phyloP scores from a whole-genome alignment of 768 basidiomycete species.

The Russula ochroleuca region DNA sequence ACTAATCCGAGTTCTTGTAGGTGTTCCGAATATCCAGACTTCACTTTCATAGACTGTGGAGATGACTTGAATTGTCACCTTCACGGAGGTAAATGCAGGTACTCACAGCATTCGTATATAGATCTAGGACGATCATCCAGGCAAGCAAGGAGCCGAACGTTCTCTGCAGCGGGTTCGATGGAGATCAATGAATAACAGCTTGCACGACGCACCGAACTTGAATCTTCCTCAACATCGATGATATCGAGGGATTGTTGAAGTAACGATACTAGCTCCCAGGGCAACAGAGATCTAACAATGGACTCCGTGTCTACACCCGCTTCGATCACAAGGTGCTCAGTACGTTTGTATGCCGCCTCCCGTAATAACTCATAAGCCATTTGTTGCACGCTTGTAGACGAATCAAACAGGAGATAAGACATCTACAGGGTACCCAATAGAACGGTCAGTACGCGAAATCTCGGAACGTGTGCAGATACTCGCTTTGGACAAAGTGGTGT shows the following conservation, averaged over 20 bases:
- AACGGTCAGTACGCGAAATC: not conserved
- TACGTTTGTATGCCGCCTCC: constrained; percentile 65
- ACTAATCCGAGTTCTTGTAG: constrained; percentile 69
- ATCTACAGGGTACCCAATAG: constrained; percentile 46
- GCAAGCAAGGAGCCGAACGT: constrained; percentile 68
- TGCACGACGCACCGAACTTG: constrained; percentile 28
- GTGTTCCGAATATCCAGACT: constrained; percentile 82
- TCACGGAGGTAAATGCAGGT: not conserved
- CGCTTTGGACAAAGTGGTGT: constrained; percentile 62
- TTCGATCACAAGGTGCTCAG: constrained; percentile 83
- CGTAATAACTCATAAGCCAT: constrained; percentile 72
- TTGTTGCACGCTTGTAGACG: constrained; percentile 61
- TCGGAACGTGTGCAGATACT: constrained; percentile 17
- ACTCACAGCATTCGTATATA: constrained; percentile 79
- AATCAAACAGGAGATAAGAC: constrained; percentile 70
- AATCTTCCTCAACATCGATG: constrained; percentile 39
- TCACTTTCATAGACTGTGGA: constrained; percentile 78
- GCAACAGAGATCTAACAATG: constrained; percentile 50
- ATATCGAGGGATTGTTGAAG: constrained; percentile 47
- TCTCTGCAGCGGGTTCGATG: constrained; percentile 33
- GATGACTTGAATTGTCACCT: constrained; percentile 6
- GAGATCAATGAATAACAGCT: not conserved
- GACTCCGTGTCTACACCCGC: constrained; percentile 73
- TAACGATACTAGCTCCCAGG: constrained; percentile 60
- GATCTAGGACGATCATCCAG: constrained; percentile 88